Percentiles rank a stretch among this genome's conserved stretches.
Conservation (phyloP, 148 eudicot genomes). For the Camellia sinensis region DNA sequence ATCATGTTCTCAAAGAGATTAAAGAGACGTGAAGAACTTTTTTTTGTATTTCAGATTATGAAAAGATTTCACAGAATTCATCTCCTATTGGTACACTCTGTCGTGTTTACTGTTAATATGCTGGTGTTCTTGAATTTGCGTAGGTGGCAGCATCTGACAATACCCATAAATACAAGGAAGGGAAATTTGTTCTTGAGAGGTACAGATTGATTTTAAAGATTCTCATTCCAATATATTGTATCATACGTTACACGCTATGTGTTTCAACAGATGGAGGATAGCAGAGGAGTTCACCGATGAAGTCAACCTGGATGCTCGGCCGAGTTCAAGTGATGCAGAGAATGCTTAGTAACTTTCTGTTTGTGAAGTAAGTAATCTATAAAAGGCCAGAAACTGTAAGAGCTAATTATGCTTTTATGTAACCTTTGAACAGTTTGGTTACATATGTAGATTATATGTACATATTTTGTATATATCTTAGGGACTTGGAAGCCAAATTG, state of each 20-base stretch:
- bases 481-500: neutral
- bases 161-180: constrained; percentile 52
- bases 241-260: neutral
- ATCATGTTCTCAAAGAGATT: neutral
- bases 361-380: neutral
- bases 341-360: constrained; percentile 23
- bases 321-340: constrained; percentile 35
- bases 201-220: constrained; percentile 4
- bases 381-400: neutral
- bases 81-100: neutral
- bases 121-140: neutral
- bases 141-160: constrained; percentile 47
- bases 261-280: constrained; percentile 39
- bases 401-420: neutral
- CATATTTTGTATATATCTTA: neutral
- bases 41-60: neutral
- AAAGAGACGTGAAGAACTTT: neutral
- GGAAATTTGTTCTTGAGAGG: constrained; percentile 72
- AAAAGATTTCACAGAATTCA: neutral
- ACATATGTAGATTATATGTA: neutral
- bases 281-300: constrained; percentile 34
- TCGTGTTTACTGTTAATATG: neutral
- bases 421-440: neutral
- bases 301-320: constrained; percentile 26
- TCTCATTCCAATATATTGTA: neutral